Evolutionary conservation across 1,284 basidiomycete genomes (phyloP).

Genomic region (Ganoderma sinense): DNA sequence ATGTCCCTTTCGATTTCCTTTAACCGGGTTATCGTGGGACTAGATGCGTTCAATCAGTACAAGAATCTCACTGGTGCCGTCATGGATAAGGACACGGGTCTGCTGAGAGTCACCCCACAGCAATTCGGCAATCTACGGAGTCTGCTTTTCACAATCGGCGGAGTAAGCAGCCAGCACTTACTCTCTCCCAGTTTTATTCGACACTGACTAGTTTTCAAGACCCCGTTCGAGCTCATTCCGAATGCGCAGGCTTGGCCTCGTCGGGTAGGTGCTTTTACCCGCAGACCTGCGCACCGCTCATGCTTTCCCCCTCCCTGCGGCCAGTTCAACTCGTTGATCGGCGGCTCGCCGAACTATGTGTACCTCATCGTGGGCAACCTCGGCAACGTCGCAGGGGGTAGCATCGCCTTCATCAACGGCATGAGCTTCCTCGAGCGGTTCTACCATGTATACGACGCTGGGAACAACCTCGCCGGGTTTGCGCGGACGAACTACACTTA

Average conservation of each 20-base stretch:
- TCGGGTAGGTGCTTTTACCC: neutral
- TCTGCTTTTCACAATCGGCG: slow-evolving; percentile 38
- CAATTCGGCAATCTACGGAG: slow-evolving; percentile 37
- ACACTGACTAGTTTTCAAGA: neutral
- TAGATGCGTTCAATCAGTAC: slow-evolving; percentile 30
- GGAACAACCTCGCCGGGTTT: slow-evolving; percentile 52
- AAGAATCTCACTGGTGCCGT: slow-evolving; percentile 35
- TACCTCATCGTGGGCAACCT: slow-evolving; percentile 39
- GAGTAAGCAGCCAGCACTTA: neutral
- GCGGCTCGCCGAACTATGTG: slow-evolving; percentile 33
- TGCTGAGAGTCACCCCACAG: slow-evolving; percentile 34
- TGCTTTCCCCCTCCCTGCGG: slow-evolving; percentile 21
- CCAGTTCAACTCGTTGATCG: slow-evolving; percentile 39
- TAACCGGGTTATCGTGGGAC: no score
- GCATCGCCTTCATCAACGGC: slow-evolving; percentile 44
- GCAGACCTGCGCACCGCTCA: neutral
- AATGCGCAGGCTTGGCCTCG: slow-evolving; percentile 25
- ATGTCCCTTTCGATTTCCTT: neutral
- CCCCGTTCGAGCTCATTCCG: slow-evolving; percentile 18
- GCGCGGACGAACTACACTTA: slow-evolving; percentile 51
- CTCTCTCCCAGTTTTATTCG: neutral
- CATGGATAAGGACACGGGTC: slow-evolving; percentile 34
- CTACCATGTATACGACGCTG: slow-evolving; percentile 69
- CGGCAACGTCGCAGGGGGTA: slow-evolving; percentile 30
- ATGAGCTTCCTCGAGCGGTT: slow-evolving; percentile 57